phyloP scores from a whole-genome alignment of 2,329 filamentous ascomycete species.

The Neofusicoccum sp. region DNA sequence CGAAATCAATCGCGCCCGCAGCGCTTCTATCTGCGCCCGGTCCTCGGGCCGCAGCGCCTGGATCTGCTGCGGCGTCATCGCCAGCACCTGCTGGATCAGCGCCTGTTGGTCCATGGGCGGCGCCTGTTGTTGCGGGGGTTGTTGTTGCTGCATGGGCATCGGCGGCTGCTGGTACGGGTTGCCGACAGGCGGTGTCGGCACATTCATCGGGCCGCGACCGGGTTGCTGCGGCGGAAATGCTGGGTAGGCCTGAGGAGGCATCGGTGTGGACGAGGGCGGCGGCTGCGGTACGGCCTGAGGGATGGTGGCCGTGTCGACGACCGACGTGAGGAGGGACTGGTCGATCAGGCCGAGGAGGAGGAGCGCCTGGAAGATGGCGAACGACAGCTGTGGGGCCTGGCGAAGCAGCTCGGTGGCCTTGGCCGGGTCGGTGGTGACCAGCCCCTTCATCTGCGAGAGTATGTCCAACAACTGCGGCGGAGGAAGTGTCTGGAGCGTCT shows the following conservation, averaged over 20 bases:
- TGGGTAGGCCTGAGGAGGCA: conserved; percentile 36
- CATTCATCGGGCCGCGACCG: conserved; percentile 41
- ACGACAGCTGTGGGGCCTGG: conserved; percentile 88
- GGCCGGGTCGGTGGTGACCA: conserved; percentile 78
- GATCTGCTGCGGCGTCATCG: conserved; percentile 77
- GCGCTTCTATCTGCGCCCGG: conserved; percentile 74
- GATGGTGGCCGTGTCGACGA: conserved; percentile 64
- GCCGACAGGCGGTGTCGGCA: conserved; percentile 54
- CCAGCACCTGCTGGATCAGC: conserved; percentile 79
- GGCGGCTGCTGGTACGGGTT: conserved; percentile 39
- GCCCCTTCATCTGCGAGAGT: conserved; percentile 88
- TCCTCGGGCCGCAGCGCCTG: conserved; percentile 76
- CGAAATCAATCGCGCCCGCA: conserved; percentile 65
- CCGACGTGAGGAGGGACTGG: conserved; percentile 76
- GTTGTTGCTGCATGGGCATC: conserved; percentile 44
- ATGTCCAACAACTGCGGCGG: conserved; percentile 90
- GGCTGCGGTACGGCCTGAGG: conserved; percentile 35
- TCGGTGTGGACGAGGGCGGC: conserved; percentile 41
- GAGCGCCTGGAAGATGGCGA: conserved; percentile 92
- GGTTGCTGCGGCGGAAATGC: conserved; percentile 37
- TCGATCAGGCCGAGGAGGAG: conserved; percentile 92
- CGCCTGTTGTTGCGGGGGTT: conserved; percentile 35
- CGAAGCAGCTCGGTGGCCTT: conserved; percentile 84
- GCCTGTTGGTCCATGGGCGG: conserved; percentile 64
- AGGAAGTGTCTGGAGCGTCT: conserved; percentile 83